Conservation (phyloP, 2,329 filamentous ascomycete species). For the Pseudogymnoascus sp. region DNA sequence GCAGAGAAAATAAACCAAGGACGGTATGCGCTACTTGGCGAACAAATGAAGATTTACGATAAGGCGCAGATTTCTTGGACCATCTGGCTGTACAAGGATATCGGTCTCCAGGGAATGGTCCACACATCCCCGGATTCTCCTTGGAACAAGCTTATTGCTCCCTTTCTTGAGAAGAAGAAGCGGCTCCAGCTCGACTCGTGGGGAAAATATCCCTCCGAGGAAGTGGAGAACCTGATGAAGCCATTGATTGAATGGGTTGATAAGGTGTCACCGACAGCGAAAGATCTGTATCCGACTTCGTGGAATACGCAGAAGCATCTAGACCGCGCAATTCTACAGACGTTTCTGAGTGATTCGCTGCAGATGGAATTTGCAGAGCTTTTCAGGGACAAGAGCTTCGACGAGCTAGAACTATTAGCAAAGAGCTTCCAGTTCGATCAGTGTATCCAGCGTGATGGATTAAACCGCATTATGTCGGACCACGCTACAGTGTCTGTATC, state of each 20-base stretch:
- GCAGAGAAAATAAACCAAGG: conserved; percentile 32
- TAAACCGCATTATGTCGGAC: conserved; percentile 34
- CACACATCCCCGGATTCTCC: conserved; percentile 36
- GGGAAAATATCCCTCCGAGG: conserved; percentile 32
- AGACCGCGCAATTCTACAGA: conserved; percentile 12
- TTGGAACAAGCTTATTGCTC: conserved; percentile 41
- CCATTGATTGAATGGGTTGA: conserved; percentile 24
- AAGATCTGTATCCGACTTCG: conserved; percentile 21
- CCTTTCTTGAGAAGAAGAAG: conserved; percentile 47
- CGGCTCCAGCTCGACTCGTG: conserved; percentile 44
- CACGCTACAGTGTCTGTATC: conserved; percentile 8
- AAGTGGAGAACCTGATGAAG: conserved; percentile 28
- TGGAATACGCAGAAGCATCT: conserved; percentile 23
- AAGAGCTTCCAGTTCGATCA: conserved; percentile 45
- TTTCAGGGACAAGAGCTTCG: conserved; percentile 40
- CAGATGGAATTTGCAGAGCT: conserved; percentile 42
- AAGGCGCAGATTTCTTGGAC: conserved; percentile 42
- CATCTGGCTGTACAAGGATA: conserved; percentile 51
- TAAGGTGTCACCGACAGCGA: conserved; percentile 18
- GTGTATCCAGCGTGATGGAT: conserved; percentile 40
- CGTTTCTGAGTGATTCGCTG: conserved; percentile 12
- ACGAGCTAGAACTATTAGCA: conserved; percentile 39
- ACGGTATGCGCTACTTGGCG: conserved; percentile 35
- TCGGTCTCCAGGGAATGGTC: conserved; percentile 46
- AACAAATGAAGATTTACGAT: conserved; percentile 41